Percentiles rank a stretch among this genome's conserved stretches.
Evolutionary conservation across 164 flowering plant genomes (phyloP).

Genomic region (Brasenia schreberi): DNA sequence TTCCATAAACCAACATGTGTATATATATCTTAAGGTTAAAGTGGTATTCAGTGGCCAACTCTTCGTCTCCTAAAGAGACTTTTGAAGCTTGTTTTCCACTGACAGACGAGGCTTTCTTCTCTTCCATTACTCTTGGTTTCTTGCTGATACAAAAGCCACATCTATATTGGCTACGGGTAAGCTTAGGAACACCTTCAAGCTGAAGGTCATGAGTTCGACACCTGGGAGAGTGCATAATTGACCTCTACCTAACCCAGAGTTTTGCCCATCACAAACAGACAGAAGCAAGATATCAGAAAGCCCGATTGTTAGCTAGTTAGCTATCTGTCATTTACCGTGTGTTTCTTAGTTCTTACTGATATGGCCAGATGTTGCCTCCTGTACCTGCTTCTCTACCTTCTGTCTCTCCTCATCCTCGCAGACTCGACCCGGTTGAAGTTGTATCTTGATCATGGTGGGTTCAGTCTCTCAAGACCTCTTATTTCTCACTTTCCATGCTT

Average conservation of each 20-base stretch:
- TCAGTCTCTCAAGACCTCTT: background rate
- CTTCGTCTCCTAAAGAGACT: conserved; percentile 4
- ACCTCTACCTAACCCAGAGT: background rate
- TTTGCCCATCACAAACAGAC: background rate
- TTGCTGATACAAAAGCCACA: background rate
- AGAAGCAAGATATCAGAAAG: background rate
- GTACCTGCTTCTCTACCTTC: background rate
- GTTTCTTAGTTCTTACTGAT: background rate
- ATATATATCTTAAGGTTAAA: conserved; percentile 4
- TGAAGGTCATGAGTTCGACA: background rate
- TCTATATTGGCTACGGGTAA: too few species aligned
- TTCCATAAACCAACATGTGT: background rate
- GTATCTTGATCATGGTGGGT: background rate
- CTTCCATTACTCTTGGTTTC: conserved; percentile 1
- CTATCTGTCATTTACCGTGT: too few species aligned
- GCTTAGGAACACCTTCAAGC: too few species aligned
- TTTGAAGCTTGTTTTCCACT: conserved; percentile 9
- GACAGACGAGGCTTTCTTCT: background rate
- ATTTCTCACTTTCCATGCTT: background rate
- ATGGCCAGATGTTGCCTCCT: background rate
- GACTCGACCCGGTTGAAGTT: background rate
- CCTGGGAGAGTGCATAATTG: background rate
- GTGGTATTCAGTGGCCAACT: conserved; percentile 14
- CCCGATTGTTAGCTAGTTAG: too few species aligned
- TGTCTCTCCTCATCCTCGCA: background rate